Evolutionary conservation across 345 rosid species (phyloP), one percentile per base, ranked within the genome.

Genomic region (Durio zibethinus): DNA sequence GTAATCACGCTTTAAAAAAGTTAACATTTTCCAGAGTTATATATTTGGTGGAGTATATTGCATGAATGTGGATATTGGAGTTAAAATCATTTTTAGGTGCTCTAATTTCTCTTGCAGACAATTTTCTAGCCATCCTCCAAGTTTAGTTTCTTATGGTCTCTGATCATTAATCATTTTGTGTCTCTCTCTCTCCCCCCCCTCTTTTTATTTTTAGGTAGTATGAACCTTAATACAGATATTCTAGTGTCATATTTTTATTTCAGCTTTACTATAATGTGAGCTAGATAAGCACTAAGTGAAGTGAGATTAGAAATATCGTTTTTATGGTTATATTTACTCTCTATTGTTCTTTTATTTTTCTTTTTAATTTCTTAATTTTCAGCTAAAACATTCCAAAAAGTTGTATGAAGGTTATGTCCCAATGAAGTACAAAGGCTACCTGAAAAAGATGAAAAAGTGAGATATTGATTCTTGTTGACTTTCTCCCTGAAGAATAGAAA

Each of bases 361-460:
- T 47, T 66, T 76, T 7, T 15, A 10, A 52, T 63, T 9, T 77
- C 33, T 40, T 76, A n/a, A 29, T 76, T 84, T 86, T 69, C 93
- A 94, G 97, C 84, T 93, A 79, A 94, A 93, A 85, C 86, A 83
- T 79, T 83, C 84, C 83, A 89, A 82, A 65, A 90, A 90, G 77
- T 81, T 91, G 61, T 94, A 93, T 48, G 97, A 93, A 86, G 89
- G 85, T 20, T 90, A 93, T 81, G 97, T 94, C 68, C 98, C 98
- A 14, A 86, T 91, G 97, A 89, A 89, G 82, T 94, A 94, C 84
- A 90, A 83, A 82, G 87, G 85, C 83, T 94, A 94, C 80, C 73
- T 87, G 83, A 93, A 84, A 90, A 88, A 85, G 81, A 91, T 93
- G 93, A 94, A 93, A 88, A 94, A 85, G 97, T 94, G 80, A 85